A percentile compares a stretch with the other conserved stretches of the same genome.
Conservation (phyloP, 495 filamentous ascomycete genomes). For the Gamarada debralockiae region DNA sequence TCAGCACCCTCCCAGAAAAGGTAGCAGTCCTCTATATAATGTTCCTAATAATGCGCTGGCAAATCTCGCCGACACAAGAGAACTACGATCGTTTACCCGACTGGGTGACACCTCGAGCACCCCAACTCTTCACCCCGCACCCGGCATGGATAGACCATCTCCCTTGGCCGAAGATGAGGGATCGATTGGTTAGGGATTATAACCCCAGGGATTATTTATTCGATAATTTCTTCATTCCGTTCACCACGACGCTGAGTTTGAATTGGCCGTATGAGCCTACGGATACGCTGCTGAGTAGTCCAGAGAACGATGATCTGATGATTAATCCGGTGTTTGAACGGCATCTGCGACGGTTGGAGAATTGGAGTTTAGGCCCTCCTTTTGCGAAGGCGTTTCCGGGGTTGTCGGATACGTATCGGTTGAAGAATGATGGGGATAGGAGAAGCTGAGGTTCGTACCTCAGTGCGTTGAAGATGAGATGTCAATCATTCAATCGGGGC, state of each 20-base stretch:
- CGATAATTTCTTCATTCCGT: constrained; percentile 78
- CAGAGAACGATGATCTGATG: constrained; percentile 54
- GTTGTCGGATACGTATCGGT: constrained; percentile 47
- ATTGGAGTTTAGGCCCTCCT: constrained; percentile 72
- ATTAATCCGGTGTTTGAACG: constrained; percentile 80
- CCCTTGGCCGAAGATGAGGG: constrained; percentile 71
- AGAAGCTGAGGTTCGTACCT: background rate
- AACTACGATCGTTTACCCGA: constrained; percentile 70
- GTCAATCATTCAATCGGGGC: no score
- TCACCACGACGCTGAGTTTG: constrained; percentile 63
- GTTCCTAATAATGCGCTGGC: constrained; percentile 84
- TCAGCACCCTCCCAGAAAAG: constrained; percentile 66
- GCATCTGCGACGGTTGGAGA: constrained; percentile 61
- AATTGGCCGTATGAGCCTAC: constrained; percentile 77
- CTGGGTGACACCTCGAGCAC: constrained; percentile 57
- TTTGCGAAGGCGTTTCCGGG: constrained; percentile 62
- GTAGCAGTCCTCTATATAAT: constrained; percentile 75
- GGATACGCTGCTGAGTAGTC: constrained; percentile 52
- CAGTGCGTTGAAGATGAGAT: background rate
- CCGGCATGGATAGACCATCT: constrained; percentile 77
- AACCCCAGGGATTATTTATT: constrained; percentile 48
- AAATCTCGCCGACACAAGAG: constrained; percentile 66
- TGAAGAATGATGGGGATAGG: constrained; percentile 23
- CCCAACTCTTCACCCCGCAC: constrained; percentile 60
- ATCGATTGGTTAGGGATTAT: constrained; percentile 48